phyloP scores from a whole-genome alignment of 2,329 filamentous ascomycete genomes.

The Alternaria brassicae region DNA sequence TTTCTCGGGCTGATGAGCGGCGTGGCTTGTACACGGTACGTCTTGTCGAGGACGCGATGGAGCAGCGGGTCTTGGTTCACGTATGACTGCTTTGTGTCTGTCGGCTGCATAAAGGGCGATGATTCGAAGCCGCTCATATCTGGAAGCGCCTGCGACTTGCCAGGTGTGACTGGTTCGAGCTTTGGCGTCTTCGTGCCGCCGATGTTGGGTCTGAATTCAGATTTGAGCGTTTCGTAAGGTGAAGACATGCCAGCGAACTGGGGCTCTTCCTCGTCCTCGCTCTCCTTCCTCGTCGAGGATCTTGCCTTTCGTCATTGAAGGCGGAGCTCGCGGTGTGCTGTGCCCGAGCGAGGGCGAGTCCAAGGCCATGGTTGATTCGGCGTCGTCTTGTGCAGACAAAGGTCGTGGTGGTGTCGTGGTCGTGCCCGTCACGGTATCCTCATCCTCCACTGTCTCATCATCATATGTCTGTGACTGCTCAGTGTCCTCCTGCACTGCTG shows the following conservation, averaged over 20 bases:
- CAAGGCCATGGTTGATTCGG: conserved; percentile 70
- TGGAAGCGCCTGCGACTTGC: conserved; percentile 45
- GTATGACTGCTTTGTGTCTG: conserved; percentile 37
- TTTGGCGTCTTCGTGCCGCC: conserved; percentile 46
- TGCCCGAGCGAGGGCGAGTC: conserved; percentile 63
- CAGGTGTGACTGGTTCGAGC: conserved; percentile 48
- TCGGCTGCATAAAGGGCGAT: conserved; percentile 61
- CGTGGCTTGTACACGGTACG: conserved; percentile 91
- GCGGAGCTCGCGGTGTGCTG: conserved; percentile 66
- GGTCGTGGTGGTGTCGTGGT: conserved; percentile 55
- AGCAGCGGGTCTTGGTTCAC: conserved; percentile 75
- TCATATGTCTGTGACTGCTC: conserved; percentile 49
- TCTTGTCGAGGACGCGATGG: conserved; percentile 93
- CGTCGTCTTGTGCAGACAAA: conserved; percentile 45
- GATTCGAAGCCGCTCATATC: conserved; percentile 55
- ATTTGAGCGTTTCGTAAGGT: conserved; percentile 76
- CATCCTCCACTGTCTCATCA: conserved; percentile 53
- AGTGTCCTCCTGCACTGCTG: conserved; percentile 55
- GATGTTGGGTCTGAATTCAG: conserved; percentile 73
- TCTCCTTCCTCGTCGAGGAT: conserved; percentile 16
- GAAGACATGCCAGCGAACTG: conserved; percentile 72
- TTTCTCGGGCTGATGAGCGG: conserved; percentile 72
- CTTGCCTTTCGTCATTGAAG: conserved; percentile 26
- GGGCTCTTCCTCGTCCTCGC: conserved; percentile 38
- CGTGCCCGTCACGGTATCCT: conserved; percentile 42